phyloP scores from a whole-genome alignment of 495 filamentous ascomycete genomes.

The Penicillium longicatenatum region DNA sequence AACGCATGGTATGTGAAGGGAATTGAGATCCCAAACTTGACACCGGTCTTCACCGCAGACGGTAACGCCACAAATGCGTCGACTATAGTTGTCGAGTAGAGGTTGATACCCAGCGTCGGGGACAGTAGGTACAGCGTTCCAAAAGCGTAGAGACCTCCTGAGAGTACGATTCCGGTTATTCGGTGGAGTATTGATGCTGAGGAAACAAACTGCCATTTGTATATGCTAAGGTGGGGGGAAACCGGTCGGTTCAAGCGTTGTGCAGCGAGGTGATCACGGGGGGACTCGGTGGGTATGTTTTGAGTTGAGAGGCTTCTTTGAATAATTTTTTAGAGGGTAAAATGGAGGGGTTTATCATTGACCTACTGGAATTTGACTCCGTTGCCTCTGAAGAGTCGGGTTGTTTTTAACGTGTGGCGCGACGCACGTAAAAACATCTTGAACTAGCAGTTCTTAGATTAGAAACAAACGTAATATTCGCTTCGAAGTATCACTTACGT shows the following conservation, averaged over 20 bases:
- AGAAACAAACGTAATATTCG: no score
- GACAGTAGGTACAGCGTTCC: constrained; percentile 69
- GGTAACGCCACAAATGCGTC: constrained; percentile 68
- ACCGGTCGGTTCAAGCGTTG: constrained; percentile 78
- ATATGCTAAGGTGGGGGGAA: constrained; percentile 77
- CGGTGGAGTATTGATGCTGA: constrained; percentile 60
- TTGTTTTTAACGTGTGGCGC: neutral
- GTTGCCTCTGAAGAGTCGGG: neutral
- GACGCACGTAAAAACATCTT: neutral
- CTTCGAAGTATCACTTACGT: no score
- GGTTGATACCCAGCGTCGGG: constrained; percentile 71
- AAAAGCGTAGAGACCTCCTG: constrained; percentile 68
- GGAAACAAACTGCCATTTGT: constrained; percentile 71
- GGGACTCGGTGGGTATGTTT: constrained; percentile 45
- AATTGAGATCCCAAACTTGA: constrained; percentile 55
- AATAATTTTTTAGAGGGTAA: neutral
- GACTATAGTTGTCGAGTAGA: constrained; percentile 67
- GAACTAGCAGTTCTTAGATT: no score
- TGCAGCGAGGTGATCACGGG: constrained; percentile 52
- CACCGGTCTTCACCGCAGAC: constrained; percentile 53
- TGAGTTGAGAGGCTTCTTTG: constrained; percentile 12
- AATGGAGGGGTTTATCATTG: neutral
- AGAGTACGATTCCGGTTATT: constrained; percentile 50
- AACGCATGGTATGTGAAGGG: constrained; percentile 20
- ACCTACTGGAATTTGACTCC: neutral